Base-by-base conservation (phyloP, 1,139 yeast species). In the Diutina scorzettiae region DNA sequence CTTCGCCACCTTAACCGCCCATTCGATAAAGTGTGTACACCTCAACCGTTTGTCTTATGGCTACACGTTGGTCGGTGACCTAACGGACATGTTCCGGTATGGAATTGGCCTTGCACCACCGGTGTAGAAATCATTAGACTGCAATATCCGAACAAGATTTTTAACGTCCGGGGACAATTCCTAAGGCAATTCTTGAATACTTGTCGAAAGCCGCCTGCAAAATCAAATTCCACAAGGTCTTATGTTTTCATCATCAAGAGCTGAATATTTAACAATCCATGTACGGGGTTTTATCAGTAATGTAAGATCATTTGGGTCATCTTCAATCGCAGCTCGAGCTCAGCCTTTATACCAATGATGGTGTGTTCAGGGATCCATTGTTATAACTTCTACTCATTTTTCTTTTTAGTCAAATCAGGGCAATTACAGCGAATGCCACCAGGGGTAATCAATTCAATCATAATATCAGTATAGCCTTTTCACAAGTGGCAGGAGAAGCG, bases 401-500 rank as follows among this genome's bases (percentile, higher is more conserved):
- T n/a, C n/a, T n/a, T n/a, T n/a, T n/a, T n/a, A n/a, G n/a, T n/a
- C n/a, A n/a, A n/a, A n/a, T n/a, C n/a, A n/a, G n/a, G n/a, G n/a
- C n/a, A 43, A 43, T 12, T 36, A 33, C 18, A 42, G 41, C 4
- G 44, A 37, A 18, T 43, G 44, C 44, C 44, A 12, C 44, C 44
- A 3, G 25, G 17, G 23, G 39, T 43, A 16, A 21, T 12, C 6
- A 43, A 18, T 5, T 43, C 44, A 5, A 43, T 49, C 17, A 44
- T 37, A 16, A 49, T 27, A 31, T 49, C 50, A 2, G 42, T 29
- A 31, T 46, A 43, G 4, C 50, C 49, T 49, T 49, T 39, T 47
- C 50, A 11, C 50, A 47, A 7, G 50, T 46, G 20, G 40, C 50
- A 7, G 49, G 49, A 18, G 43, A 41, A 12, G 48, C 50, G n/a